Percentiles rank a stretch among this genome's conserved stretches.
phyloP scores from a whole-genome alignment of 2,329 filamentous ascomycete genomes.

The Taxawa tesnikishii region DNA sequence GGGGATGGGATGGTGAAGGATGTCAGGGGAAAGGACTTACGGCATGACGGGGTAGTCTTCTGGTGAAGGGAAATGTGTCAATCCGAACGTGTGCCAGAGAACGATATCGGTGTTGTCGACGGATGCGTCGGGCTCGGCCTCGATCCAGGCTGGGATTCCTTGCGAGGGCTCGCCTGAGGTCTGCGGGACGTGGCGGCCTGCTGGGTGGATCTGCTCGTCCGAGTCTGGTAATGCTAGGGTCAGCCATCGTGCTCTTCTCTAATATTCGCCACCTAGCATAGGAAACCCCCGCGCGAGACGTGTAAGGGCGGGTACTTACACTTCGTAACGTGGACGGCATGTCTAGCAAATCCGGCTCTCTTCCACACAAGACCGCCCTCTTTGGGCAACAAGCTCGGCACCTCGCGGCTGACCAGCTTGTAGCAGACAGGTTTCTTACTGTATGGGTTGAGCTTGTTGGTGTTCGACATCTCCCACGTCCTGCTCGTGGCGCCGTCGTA shows the following conservation, averaged over 20 bases:
- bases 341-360: conserved; percentile 73
- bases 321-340: conserved; percentile 79
- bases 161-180: conserved; percentile 66
- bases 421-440: conserved; percentile 76
- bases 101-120: conserved; percentile 68
- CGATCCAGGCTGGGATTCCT: conserved; percentile 66
- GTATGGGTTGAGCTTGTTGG: conserved; percentile 71
- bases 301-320: conserved; percentile 50
- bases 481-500: conserved; percentile 69
- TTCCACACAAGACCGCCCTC: conserved; percentile 77
- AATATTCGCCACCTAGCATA: too few relatives aligned
- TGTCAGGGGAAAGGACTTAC: not conserved
- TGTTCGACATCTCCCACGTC: conserved; percentile 86
- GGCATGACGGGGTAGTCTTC: conserved; percentile 94
- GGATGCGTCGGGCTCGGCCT: conserved; percentile 49
- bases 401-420: conserved; percentile 80
- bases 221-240: conserved; percentile 40
- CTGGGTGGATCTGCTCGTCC: conserved; percentile 73
- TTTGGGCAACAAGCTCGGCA: conserved; percentile 67
- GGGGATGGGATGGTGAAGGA: too few relatives aligned
- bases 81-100: conserved; percentile 86
- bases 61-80: conserved; percentile 78
- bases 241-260: too few relatives aligned
- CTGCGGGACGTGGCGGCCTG: conserved; percentile 77
- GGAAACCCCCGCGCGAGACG: too few relatives aligned